Percentiles rank a stretch among this genome's conserved stretches.
phyloP scores from a whole-genome alignment of 2,329 filamentous ascomycete genomes.

The Cladophialophora chaetospira region DNA sequence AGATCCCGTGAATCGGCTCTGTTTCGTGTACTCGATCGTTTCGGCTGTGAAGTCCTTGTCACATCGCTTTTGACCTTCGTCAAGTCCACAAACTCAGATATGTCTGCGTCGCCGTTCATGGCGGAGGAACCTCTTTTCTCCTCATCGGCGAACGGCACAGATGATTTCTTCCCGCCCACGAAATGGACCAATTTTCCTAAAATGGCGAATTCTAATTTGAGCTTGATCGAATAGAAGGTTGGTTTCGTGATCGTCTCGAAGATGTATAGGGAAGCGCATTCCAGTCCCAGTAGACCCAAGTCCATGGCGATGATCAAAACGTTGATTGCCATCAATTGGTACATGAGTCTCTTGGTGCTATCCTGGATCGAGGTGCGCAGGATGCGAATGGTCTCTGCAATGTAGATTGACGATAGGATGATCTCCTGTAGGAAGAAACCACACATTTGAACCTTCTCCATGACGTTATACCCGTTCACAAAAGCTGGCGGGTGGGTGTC shows the following conservation, averaged over 20 bases:
- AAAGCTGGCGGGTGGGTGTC: constrained; percentile 32
- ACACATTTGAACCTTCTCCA: constrained; percentile 60
- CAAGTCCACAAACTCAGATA: constrained; percentile 50
- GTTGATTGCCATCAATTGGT: constrained; percentile 53
- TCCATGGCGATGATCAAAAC: constrained; percentile 52
- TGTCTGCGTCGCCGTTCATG: constrained; percentile 31
- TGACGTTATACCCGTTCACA: constrained; percentile 45
- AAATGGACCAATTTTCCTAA: constrained; percentile 49
- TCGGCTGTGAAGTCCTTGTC: constrained; percentile 40
- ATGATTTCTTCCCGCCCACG: constrained; percentile 33
- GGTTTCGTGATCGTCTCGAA: constrained; percentile 52
- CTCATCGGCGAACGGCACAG: constrained; percentile 5
- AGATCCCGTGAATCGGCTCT: constrained; percentile 6
- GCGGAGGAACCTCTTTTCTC: constrained; percentile 17
- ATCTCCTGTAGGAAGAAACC: constrained; percentile 60
- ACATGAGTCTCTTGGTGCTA: constrained; percentile 49
- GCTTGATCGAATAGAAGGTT: constrained; percentile 51
- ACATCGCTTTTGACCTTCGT: constrained; percentile 46
- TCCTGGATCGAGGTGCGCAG: constrained; percentile 49
- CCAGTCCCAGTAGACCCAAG: constrained; percentile 45
- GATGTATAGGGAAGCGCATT: constrained; percentile 49
- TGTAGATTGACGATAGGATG: constrained; percentile 57
- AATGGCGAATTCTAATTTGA: constrained; percentile 55
- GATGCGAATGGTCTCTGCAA: constrained; percentile 56
- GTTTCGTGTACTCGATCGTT: constrained; percentile 10